Base-by-base conservation (phyloP, 139 green algal genomes). In the Haematococcus lacustris region DNA sequence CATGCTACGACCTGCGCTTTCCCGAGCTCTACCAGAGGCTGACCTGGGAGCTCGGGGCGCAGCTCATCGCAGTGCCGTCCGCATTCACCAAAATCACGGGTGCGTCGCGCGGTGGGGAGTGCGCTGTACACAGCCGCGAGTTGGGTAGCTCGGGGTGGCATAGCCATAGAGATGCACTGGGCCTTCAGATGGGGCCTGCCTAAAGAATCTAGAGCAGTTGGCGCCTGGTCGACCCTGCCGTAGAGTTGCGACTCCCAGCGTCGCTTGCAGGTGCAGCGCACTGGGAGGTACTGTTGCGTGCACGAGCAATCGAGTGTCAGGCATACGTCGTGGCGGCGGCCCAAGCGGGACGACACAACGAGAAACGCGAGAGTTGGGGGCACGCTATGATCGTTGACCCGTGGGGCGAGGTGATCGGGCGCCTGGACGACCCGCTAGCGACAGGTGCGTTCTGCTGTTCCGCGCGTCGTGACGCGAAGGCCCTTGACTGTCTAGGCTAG, bases 1-100 rank as follows among this genome's bases (percentile, higher is more conserved):
- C 93, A 0, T 99, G 94, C 80, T 99, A 98, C 75, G 94, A 99
- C 78, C 73, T 99, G 47, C 82, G 94, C 3, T 99, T 99, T 66
- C 93, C 94, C 3, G 83, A 96, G 71, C 35, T 98, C 50, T 98
- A 95, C 76, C 87, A 97, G 73, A 69, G 61, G 28, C 84, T 98
- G 40, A 76, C 80, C 0, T 95, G 85, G 73, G 75, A 91, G 2
- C 61, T 79, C 26, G 90, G 89, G 0, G 87, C 93, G 0, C 51
- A 94, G 71, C 37, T 88, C n/a, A 84, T 85, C 66, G 47, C 71
- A 0, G 83, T 89, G 43, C 80, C 82, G 3, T 87, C 80, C 3
- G 87, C 84, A n/a, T 91, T 91, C 80, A 91, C 87, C 47, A 83
- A 86, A 59, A 26, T 81, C 13, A 92, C 87, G 75, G 82, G 85